Evolutionary conservation across 1,284 basidiomycete genomes (phyloP).

Genomic region (Vanrija sp.): DNA sequence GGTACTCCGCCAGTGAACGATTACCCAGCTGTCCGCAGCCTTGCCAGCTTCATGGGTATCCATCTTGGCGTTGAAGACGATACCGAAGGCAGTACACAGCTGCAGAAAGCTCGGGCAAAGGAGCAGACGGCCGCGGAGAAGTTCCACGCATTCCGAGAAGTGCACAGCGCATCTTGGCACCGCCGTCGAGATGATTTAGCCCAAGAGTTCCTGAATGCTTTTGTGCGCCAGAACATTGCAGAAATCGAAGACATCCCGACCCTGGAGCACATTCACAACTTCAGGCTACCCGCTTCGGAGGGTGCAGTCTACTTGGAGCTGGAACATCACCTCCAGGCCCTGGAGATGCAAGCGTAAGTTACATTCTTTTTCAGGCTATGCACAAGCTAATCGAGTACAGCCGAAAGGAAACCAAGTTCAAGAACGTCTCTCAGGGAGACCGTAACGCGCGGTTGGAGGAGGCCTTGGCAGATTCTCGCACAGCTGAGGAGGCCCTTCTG

Average conservation of each 20-base stretch:
- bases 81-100: constrained; percentile 68
- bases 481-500: constrained; percentile 83
- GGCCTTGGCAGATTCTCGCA: constrained; percentile 82
- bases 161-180: constrained; percentile 89
- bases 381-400: constrained; percentile 42
- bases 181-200: constrained; percentile 76
- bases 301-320: constrained; percentile 92
- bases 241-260: constrained; percentile 94
- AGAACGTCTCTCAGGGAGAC: constrained; percentile 59
- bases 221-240: constrained; percentile 90
- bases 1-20: constrained; percentile 91
- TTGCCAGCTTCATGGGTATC: constrained; percentile 76
- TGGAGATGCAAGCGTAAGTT: constrained; percentile 46
- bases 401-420: constrained; percentile 69
- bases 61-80: constrained; percentile 89
- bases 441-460: constrained; percentile 81
- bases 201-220: constrained; percentile 75
- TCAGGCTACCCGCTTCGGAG: constrained; percentile 84
- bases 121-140: constrained; percentile 86
- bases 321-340: constrained; percentile 78
- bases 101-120: constrained; percentile 71
- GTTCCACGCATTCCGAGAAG: constrained; percentile 94
- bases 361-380: too few relatives aligned
- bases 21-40: constrained; percentile 74
- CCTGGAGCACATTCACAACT: constrained; percentile 62